Base-by-base conservation (phyloP, 768 basidiomycete genomes). In the Trametes villosa region DNA sequence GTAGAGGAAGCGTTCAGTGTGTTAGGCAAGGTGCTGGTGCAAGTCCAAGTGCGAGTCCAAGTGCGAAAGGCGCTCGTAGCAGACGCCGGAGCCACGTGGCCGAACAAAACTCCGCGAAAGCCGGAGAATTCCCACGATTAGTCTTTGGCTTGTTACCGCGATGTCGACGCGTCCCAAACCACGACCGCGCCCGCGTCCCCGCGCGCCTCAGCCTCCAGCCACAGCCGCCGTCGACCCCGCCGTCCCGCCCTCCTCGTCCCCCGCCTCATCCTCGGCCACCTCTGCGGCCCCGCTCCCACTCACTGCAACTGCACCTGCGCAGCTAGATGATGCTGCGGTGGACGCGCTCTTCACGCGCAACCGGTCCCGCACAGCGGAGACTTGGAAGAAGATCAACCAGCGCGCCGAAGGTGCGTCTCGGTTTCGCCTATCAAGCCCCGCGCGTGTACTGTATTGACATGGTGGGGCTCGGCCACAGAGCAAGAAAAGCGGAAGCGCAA, bases 321-420 rank as follows among this genome's bases (percentile, higher is more conserved):
- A 64, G 52, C 52, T 53, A 33, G 60, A 55, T 40, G 63, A 72
- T 20, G 71, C 81, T 12, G 87, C 91, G 58, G 84, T 83, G 50
- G 89, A 92, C 71, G 84, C 82, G 17, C 77, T 84, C 71, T 92
- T 92, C 65, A 82, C 91, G 67, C 82, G 82, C 50, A 93, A 91
- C 70, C 77, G 75, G 44, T 81, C 81, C 59, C 78, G 88, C 51
- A 83, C 83, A 5, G 69, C 77, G 4, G 75, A 80, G 52, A 76
- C 80, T 3, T 91, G 90, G 87, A 83, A 78, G 68, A 80, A 79
- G 58, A 71, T 92, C 41, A 81, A 86, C 26, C 75, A 83, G 68
- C 72, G 81, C 15, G 79, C 79, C 45, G 84, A 84, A 71, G 81
- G 91, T 90, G 63, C 52, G 78, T 11, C 42, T 53, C 20, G 13